Base-by-base conservation (phyloP, 2,329 filamentous ascomycete species). In the Exophiala aquamarina region DNA sequence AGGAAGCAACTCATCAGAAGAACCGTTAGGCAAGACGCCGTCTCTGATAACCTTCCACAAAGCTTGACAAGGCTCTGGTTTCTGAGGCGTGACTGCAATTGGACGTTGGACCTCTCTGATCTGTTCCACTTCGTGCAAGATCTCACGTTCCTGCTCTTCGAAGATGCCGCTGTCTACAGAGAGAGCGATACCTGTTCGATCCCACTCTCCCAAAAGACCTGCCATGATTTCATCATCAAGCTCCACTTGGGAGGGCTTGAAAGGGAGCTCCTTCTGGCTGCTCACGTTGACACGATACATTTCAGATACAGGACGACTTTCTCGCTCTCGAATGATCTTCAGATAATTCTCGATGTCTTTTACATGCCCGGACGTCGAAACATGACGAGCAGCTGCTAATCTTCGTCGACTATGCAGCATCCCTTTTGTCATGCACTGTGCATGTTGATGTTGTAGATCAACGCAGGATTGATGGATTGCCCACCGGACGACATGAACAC, bases 71-170 rank as follows among this genome's bases (percentile, higher is more conserved):
- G n/a, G n/a, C n/a, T n/a, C n/a, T n/a, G n/a, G n/a, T n/a, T n/a
- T n/a, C n/a, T n/a, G n/a, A n/a, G n/a, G n/a, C 0, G 82, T 9
- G 0, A 13, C 2, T 9, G 49, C 44, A 3, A n/a, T 0, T 2
- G 36, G 84, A 78, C 82, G 70, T 1, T 56, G 29, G 1, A 69
- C 67, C 0, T 62, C 47, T 0, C 61, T 57, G 0, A 81, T 77
- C 1, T 67, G 68, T 53, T 86, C 68, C 1, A 79, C 55, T 50
- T 89, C 84, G 0, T 81, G 81, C 0, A 79, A 71, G 0, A 89
- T 67, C 35, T 55, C 85, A 0, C 84, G 72, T 59, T 89, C 84
- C 54, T 88, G 82, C 47, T 89, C 85, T 56, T 87, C 82, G 2
- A 78, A 66, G 0, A 86, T 63, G 0, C 66, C 64, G 0, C 69